A percentile compares a stretch with the other conserved stretches of the same genome.
phyloP scores from a whole-genome alignment of 73 alveolate genomes.

The Paramecium tetraurelia region DNA sequence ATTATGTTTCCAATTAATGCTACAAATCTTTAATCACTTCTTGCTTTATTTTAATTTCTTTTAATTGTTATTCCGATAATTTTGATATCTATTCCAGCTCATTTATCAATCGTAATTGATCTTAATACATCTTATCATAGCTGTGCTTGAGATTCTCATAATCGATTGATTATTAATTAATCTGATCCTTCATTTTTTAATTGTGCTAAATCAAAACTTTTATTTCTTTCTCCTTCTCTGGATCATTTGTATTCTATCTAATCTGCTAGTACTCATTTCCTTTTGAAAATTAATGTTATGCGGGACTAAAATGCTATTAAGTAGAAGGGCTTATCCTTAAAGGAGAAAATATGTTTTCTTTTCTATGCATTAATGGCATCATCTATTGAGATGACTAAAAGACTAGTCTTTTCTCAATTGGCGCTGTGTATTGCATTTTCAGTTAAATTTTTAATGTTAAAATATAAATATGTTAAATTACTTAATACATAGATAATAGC shows the following conservation, averaged over 20 bases:
- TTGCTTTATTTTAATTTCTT: background rate
- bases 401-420: background rate
- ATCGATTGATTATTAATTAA: background rate
- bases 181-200: conserved; percentile 26
- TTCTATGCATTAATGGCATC: background rate
- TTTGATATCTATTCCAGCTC: background rate
- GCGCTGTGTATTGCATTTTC: background rate
- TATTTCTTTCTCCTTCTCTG: conserved; percentile 22
- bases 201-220: background rate
- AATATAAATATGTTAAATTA: background rate
- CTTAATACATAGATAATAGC: background rate
- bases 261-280: background rate
- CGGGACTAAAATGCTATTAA: background rate
- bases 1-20: background rate
- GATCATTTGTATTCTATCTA: background rate
- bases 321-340: conserved; percentile 20
- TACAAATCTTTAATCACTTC: background rate
- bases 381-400: background rate
- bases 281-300: background rate
- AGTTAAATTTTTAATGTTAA: background rate
- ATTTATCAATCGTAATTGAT: background rate
- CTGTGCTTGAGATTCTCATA: background rate
- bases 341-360: conserved; percentile 44
- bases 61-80: background rate
- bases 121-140: conserved; percentile 15